These are phyloP conservation scores for Botrytis cinerea DNA, from an alignment of 2,329 filamentous ascomycete species.

Conservation along the genomic window DNA sequence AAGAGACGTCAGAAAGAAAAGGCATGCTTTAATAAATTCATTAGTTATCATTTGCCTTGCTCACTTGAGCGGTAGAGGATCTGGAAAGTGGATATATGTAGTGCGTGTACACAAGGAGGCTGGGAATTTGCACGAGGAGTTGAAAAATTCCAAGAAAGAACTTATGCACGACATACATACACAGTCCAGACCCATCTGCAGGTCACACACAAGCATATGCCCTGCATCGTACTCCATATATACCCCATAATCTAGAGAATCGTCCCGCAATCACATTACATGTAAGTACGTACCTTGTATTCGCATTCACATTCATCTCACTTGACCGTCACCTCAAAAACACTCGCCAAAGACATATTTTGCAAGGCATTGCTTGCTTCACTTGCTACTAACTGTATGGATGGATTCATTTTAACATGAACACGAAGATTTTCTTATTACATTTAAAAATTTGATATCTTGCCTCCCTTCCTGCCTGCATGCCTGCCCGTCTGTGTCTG, in stretches of 20 bases:
- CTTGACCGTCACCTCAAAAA: background rate
- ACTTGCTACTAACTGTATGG: background rate
- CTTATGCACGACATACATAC: conserved; percentile 11
- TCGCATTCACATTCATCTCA: background rate
- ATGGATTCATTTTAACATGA: conserved; percentile 2
- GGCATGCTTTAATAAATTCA: background rate
- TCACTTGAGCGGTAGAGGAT: background rate
- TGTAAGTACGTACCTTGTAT: background rate
- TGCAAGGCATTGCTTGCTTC: background rate
- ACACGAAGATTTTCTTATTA: conserved; percentile 11
- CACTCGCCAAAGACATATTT: background rate
- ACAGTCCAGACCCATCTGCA: conserved; percentile 8
- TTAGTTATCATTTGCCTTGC: background rate
- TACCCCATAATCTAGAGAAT: background rate
- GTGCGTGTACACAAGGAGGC: background rate
- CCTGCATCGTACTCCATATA: conserved; percentile 13
- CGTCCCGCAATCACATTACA: background rate
- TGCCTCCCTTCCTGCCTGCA: background rate
- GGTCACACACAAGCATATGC: conserved; percentile 12
- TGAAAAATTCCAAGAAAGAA: background rate
- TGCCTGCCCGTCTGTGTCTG: background rate
- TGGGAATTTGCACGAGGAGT: background rate
- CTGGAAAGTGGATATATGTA: background rate
- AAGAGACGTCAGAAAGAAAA: background rate
- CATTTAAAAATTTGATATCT: conserved; percentile 11